Conservation (phyloP, 176 grass and related monocot species). For the Metroxylon sagu region DNA sequence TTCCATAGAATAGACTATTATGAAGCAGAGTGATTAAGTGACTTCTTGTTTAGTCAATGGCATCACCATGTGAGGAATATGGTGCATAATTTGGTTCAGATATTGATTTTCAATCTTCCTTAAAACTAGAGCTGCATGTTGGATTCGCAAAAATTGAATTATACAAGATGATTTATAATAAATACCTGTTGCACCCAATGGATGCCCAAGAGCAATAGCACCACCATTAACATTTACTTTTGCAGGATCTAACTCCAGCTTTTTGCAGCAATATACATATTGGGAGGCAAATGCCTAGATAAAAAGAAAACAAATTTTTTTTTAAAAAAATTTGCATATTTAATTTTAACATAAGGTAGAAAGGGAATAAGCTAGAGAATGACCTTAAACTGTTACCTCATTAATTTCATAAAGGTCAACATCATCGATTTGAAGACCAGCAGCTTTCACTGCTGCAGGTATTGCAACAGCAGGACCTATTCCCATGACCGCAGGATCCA, state of each 20-base stretch:
- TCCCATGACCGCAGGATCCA: conserved; percentile 96
- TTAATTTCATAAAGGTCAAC: conserved; percentile 92
- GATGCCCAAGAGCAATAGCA: conserved; percentile 91
- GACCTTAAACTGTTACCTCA: conserved; percentile 41
- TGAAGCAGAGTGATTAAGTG: no score
- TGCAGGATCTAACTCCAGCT: conserved; percentile 57
- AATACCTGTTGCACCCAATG: conserved; percentile 87
- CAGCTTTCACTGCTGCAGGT: conserved; percentile 77
- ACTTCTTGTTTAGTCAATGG: no score
- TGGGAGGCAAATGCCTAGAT: conserved; percentile 93
- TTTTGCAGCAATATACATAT: conserved; percentile 82
- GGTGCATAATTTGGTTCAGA: background rate
- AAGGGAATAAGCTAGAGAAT: conserved; percentile 1
- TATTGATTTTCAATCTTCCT: background rate
- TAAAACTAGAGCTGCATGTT: background rate
- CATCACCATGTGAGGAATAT: no score
- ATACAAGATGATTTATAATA: conserved; percentile 11
- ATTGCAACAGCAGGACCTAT: conserved; percentile 96
- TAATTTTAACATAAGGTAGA: background rate
- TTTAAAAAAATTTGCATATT: background rate
- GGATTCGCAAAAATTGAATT: background rate
- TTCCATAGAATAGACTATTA: no score
- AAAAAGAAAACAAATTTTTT: conserved; percentile 5
- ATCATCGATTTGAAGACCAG: conserved; percentile 64
- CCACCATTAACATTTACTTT: conserved; percentile 98